Evolutionary conservation across 768 basidiomycete genomes (phyloP), one percentile per base, ranked within the genome.

Genomic region (Phanerochaete sordida): DNA sequence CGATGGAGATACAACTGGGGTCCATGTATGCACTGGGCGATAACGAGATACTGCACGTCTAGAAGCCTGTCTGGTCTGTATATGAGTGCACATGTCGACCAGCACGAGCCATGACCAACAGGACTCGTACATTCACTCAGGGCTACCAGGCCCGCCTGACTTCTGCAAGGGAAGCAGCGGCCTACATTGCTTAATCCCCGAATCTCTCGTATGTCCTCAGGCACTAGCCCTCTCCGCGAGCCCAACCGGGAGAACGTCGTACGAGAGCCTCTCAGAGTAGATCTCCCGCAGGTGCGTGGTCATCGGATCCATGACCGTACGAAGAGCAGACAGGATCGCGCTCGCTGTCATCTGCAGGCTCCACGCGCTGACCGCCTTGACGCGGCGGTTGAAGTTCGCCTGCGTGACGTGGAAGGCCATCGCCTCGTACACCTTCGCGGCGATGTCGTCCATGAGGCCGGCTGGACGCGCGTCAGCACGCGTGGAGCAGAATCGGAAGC

Each of bases 361-460:
- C 97, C 97, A 99, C 8, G 93, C 76, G 61, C 93, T 89, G 64
- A 99, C 94, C 2, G 87, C 91, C 74, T 87, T 91, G 70, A 97
- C 84, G 15, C 95, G 86, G 57, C 91, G 86, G 68, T 93, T 91
- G 78, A 92, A 86, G 69, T 95, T 93, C 26, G 85, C 87, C 65
- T 94, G 92, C 1, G 89, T 87, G 52, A 99, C 96, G 75, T 98
- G 97, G 71, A 94, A 86, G 11, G 96, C 96, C 58, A 99, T 81
- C 11, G 97, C 96, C 52, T 93, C 91, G 71, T 97, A 95, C 21
- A 86, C 87, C 79, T 97, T 93, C 65, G 87, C 76, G 1, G 94
- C 90, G 49, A 97, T 90, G 59, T 89, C 90, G 64, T 94, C 90
- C 81, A 95, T 90, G 52, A 99, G 80, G 23, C 95, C 96, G 70